These are phyloP conservation scores for Paecilomyces variotii DNA, from an alignment of 2,329 filamentous ascomycete species.

Conservation along the genomic window DNA sequence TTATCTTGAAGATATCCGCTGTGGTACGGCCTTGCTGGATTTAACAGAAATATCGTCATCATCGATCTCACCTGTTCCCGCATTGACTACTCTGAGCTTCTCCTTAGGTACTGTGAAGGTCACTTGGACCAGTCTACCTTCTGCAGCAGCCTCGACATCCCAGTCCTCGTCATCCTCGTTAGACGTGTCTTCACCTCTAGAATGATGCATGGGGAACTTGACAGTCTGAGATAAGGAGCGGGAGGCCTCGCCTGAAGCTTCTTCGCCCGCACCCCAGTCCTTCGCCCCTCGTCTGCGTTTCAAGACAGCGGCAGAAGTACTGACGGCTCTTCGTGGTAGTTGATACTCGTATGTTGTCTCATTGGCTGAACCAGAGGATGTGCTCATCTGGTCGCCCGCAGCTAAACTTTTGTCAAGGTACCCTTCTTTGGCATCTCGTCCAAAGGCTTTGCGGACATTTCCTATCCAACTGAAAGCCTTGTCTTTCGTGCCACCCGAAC, in stretches of 20 bases:
- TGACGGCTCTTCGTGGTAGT: constrained; percentile 39
- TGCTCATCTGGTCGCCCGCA: constrained; percentile 2
- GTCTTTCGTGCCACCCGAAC: constrained; percentile 15
- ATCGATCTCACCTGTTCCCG: constrained; percentile 37
- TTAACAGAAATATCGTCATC: constrained; percentile 8
- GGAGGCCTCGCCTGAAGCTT: constrained; percentile 2
- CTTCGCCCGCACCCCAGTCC: constrained; percentile 42
- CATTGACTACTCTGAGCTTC: constrained; percentile 82
- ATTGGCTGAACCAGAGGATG: background rate
- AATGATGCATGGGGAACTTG: background rate
- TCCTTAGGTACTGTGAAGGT: constrained; percentile 94
- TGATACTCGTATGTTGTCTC: background rate
- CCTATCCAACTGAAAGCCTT: constrained; percentile 62
- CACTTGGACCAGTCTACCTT: constrained; percentile 65
- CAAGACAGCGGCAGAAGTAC: constrained; percentile 41
- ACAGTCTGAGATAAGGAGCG: background rate
- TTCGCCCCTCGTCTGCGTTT: constrained; percentile 42
- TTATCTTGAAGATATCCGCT: background rate
- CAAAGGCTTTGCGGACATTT: constrained; percentile 58
- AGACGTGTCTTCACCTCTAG: constrained; percentile 8
- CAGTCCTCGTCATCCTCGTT: constrained; percentile 49
- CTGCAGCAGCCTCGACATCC: constrained; percentile 68
- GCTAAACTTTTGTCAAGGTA: constrained; percentile 1
- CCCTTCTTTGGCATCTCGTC: constrained; percentile 25
- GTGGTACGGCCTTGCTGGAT: background rate